Percentiles rank a stretch among this genome's conserved stretches.
phyloP scores from a whole-genome alignment of 2,329 filamentous ascomycete genomes.

The Aspergillus thermomutatus region DNA sequence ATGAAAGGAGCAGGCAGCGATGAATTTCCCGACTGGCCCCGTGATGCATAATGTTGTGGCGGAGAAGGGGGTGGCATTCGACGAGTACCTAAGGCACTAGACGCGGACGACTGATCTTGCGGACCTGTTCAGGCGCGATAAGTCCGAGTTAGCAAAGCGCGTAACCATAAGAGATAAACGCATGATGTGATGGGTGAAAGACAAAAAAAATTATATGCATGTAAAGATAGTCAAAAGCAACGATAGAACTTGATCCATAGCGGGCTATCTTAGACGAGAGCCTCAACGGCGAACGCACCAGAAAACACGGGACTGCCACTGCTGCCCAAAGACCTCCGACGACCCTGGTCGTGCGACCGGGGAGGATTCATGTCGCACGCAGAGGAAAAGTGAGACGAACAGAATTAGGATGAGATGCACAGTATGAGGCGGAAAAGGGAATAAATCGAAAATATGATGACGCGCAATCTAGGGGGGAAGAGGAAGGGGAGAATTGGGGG shows the following conservation, averaged over 20 bases:
- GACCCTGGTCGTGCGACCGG: slow-evolving; percentile 30
- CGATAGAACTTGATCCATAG: neutral
- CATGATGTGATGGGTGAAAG: neutral
- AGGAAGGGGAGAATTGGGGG: slow-evolving; percentile 3
- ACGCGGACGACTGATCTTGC: slow-evolving; percentile 31
- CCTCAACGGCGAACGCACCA: slow-evolving; percentile 24
- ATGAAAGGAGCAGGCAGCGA: slow-evolving; percentile 38
- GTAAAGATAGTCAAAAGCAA: neutral
- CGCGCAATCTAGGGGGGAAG: slow-evolving; percentile 7
- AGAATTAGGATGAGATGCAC: neutral
- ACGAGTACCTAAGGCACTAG: slow-evolving; percentile 34
- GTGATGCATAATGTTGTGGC: slow-evolving; percentile 46
- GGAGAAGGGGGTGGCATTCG: slow-evolving; percentile 53
- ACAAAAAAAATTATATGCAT: neutral
- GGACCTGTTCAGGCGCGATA: slow-evolving; percentile 17
- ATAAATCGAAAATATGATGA: slow-evolving; percentile 2
- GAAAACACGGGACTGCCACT: slow-evolving; percentile 34
- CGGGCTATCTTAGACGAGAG: neutral
- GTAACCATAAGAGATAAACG: neutral
- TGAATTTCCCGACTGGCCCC: slow-evolving; percentile 38
- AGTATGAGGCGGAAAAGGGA: slow-evolving; percentile 1
- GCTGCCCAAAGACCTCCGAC: slow-evolving; percentile 36
- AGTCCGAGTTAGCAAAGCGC: slow-evolving; percentile 12
- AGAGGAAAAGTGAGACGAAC: slow-evolving; percentile 4
- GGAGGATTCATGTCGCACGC: slow-evolving; percentile 37